Evolutionary conservation across 2,329 filamentous ascomycete species (phyloP), one percentile per base, ranked within the genome.

Genomic region (Colletotrichum tabaci): DNA sequence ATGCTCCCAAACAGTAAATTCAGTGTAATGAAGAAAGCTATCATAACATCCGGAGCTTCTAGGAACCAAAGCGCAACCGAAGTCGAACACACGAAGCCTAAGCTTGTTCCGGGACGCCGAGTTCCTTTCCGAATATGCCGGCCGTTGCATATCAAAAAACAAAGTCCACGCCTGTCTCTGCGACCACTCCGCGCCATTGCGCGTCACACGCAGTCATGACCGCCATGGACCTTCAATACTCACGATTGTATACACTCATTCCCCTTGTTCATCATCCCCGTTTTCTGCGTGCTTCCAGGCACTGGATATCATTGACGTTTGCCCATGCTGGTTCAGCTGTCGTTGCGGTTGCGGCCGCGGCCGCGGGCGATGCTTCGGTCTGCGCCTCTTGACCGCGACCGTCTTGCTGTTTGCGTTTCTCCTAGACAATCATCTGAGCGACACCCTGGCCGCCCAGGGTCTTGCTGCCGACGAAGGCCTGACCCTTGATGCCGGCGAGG

Each of bases 401-500:
- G 23, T 57, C 35, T 26, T 40, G n/a, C 30, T 62, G 60, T 23
- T 62, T 46, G 26, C 38, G 40, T 30, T 62, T 52, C 26, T 60
- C 76, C 85, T 87, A 97, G 79, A 98, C 95, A 84, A 98, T 98
- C 96, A 98, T 98, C 87, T 98, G 95, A 74, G 95, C 96, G 76
- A 98, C 93, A 63, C 96, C 96, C 76, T 94, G 92, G 64, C 96
- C 96, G 75, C 96, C 96, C 64, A 99, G 88, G 18, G 96, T 98
- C 90, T 98, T 98, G 88, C 95, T 98, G 73, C 93, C 93, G 75
- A 95, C 91, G 83, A 97, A 97, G 46, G 90, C 92, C 84, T 97
- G 94, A 72, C 93, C 92, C 87, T 94, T 96, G 82, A 96, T 73
- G 50, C 88, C 94, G 16, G 94, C 94, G 61, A 94, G 84, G 35